A percentile compares a stretch with the other conserved stretches of the same genome.
Evolutionary conservation across 2,329 filamentous ascomycete species (phyloP).

Genomic region (Tolypocladium cylindrosporum): DNA sequence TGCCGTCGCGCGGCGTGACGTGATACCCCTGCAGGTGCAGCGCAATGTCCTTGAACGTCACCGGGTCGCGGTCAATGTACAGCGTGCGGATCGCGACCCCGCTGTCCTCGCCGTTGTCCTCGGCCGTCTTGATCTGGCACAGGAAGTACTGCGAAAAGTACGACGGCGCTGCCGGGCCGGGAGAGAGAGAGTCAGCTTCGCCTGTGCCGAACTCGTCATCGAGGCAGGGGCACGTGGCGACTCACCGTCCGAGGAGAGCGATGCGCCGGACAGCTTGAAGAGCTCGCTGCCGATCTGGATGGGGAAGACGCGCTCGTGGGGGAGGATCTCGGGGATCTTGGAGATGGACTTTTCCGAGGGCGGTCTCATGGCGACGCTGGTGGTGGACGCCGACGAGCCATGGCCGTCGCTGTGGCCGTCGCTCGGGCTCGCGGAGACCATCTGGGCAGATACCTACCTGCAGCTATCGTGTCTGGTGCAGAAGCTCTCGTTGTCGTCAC

Average conservation of each 20-base stretch:
- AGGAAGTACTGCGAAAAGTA: slow-evolving; percentile 94
- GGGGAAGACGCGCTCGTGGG: slow-evolving; percentile 63
- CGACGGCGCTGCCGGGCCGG: slow-evolving; percentile 58
- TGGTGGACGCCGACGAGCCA: slow-evolving; percentile 11
- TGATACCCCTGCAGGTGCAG: slow-evolving; percentile 90
- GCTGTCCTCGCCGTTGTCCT: slow-evolving; percentile 45
- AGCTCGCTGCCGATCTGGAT: slow-evolving; percentile 65
- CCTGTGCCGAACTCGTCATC: neutral
- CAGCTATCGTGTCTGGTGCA: neutral
- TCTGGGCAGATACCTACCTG: slow-evolving; percentile 1
- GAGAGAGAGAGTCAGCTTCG: slow-evolving; percentile 4
- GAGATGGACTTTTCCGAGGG: slow-evolving; percentile 24
- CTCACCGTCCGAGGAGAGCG: slow-evolving; percentile 62
- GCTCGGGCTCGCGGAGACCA: slow-evolving; percentile 17
- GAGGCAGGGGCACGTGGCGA: neutral
- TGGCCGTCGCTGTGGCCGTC: slow-evolving; percentile 15
- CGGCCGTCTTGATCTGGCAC: slow-evolving; percentile 62
- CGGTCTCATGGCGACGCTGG: slow-evolving; percentile 1
- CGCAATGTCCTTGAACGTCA: slow-evolving; percentile 81
- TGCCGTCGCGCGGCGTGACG: slow-evolving; percentile 68
- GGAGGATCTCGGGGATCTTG: slow-evolving; percentile 48
- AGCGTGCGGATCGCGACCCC: slow-evolving; percentile 57
- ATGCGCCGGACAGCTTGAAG: slow-evolving; percentile 64
- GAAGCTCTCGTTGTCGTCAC: neutral
- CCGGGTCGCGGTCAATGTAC: slow-evolving; percentile 90